Base-by-base conservation (phyloP, 371 early-diverging fungal species). In the Mortierella sp. region DNA sequence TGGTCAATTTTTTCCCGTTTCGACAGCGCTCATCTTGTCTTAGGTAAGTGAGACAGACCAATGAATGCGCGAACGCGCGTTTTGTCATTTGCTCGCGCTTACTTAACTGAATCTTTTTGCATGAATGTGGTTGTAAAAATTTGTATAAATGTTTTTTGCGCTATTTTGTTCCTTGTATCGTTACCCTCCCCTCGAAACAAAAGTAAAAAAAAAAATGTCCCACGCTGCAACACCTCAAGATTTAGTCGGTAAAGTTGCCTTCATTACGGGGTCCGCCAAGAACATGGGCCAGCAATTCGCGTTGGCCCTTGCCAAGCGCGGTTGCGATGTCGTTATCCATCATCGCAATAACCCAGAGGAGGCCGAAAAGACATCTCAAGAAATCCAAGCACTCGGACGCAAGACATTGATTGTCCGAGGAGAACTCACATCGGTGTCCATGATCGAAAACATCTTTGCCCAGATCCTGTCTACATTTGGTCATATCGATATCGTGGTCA, bases 401-500 rank as follows among this genome's bases (percentile, higher is more conserved):
- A 72, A 74, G 55, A 76, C 87, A 5, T 72, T 89, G 16, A 76
- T 78, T 24, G 66, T 84, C 21, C 76, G 76, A 33, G 80, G 80
- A 6, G 84, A 84, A 24, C 76, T 84, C 45, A 70, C 76, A 4
- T 73, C 76, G 5, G 84, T 79, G 28, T 13, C 58, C 1, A 69
- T 67, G 38, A 74, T 90, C 11, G 67, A 81, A 21, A 76, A 83
- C 4, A 87, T 87, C 50, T 86, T 90, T 64, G 70, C 66, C 11
- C 68, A 86, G 64, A 86, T 87, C 57, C 80, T 85, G 48, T 47
- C 74, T 13, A 58, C 60, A 53, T 87, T 86, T 58, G 87, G 88
- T 7, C 86, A 85, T 24, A 79, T 89, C 65, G 90, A 90, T 65
- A 89, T 90, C 52, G 81, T 88, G 66, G 83, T 90, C 74, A 89